Evolutionary conservation across 176 grass and related monocot genomes (phyloP), one percentile per base, ranked within the genome.

Genomic region (Chloris gayana): DNA sequence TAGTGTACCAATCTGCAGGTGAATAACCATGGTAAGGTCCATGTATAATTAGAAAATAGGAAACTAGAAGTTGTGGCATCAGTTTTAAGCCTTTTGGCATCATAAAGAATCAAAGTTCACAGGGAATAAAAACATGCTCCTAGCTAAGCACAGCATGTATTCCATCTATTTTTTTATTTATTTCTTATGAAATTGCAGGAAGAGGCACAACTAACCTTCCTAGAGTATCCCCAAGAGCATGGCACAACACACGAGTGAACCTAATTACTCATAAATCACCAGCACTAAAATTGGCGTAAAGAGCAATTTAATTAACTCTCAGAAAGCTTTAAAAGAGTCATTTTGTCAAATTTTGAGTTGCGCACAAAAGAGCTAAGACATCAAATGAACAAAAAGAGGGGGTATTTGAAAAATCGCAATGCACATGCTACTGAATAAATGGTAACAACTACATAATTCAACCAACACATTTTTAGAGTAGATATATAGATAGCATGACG

Each of bases 1-100:
- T 80, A 99, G 41, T 1, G 92, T 91, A 63, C 96, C 96, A 68
- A 89, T 76, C 96, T 99, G 92, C 74, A 95, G 39, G 54, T 88
- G 67, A 80, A 75, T 44, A 78, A 57, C 56, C 19, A 30, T 15
- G n/a, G 57, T 79, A 59, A 87, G 33, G 49, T 31, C 18, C 45
- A 59, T 15, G 64, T 38, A 73, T 13, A 70, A 83, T 71, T 44
- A 76, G 17, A 26, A 86, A 72, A 73, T 18, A 50, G 25, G 57
- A 72, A 19, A 83, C 9, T 70, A 82, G 37, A 75, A 9, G 50
- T 54, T 69, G 24, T 17, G 18, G 24, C 34, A 64, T 19, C 65
- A 76, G 3, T 51, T 51, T 19, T 18, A 3, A 5, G 49, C 22
- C 31, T 76, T 35, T 64, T 14, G 21, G 7, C 27, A 84, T 32